phyloP scores from a whole-genome alignment of 768 basidiomycete species.

The Hebeloma cylindrosporum region DNA sequence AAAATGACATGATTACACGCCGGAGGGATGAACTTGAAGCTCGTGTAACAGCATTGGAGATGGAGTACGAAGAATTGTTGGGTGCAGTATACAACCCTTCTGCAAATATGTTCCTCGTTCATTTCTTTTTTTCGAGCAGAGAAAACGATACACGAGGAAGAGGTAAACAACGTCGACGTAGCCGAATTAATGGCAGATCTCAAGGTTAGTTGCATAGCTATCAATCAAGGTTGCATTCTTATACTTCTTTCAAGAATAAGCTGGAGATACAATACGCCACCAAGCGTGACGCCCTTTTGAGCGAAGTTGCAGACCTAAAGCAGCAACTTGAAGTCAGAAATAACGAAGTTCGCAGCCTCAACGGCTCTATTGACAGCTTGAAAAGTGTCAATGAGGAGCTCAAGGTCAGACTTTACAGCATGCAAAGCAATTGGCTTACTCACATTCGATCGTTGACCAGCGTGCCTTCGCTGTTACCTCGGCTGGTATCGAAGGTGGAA shows the following conservation, averaged over 20 bases:
- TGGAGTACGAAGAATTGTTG: slow-evolving; percentile 95
- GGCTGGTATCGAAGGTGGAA: slow-evolving; percentile 95
- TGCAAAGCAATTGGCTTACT: not conserved
- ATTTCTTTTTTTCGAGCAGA: slow-evolving; percentile 45
- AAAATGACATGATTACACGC: slow-evolving; percentile 81
- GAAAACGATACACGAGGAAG: slow-evolving; percentile 90
- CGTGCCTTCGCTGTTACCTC: slow-evolving; percentile 97
- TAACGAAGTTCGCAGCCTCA: slow-evolving; percentile 82
- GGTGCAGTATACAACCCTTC: slow-evolving; percentile 50
- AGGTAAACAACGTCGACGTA: slow-evolving; percentile 78
- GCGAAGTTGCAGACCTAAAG: slow-evolving; percentile 83
- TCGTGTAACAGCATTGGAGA: slow-evolving; percentile 76
- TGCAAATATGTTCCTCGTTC: not conserved
- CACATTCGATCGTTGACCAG: slow-evolving; percentile 41
- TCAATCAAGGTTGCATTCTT: slow-evolving; percentile 10
- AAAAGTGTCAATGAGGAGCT: slow-evolving; percentile 98
- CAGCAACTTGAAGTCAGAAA: slow-evolving; percentile 85
- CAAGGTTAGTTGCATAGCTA: slow-evolving; percentile 54
- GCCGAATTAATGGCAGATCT: slow-evolving; percentile 86
- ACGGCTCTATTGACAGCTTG: slow-evolving; percentile 85
- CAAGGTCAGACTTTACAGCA: slow-evolving; percentile 58
- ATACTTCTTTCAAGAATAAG: slow-evolving; percentile 62
- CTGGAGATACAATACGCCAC: slow-evolving; percentile 92
- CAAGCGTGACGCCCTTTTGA: slow-evolving; percentile 85
- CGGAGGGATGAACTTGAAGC: slow-evolving; percentile 87